Evolutionary conservation across 2,329 filamentous ascomycete species (phyloP), one percentile per base, ranked within the genome.

Genomic region (Nemania bipapillata): DNA sequence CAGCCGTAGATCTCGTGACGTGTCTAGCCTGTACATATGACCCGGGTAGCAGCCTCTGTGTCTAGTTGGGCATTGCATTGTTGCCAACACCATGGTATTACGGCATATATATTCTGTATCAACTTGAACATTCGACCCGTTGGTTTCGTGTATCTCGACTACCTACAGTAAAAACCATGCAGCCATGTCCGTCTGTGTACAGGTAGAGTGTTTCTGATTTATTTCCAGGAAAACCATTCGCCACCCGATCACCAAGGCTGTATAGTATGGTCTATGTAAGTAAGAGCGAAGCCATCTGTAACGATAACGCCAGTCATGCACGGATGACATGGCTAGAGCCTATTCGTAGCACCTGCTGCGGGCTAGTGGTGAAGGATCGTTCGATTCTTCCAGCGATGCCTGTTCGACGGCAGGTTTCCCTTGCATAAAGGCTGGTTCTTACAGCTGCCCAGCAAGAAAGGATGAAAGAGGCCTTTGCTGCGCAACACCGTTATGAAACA

Each of bases 1-100:
- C 24, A 3, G n/a, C 52, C 52, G 30, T n/a, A 22, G 32, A 68
- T 68, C 65, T 63, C 61, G 61, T 68, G 61, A 68, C 61, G 61
- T 64, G 60, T 68, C 42, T 26, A 22, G 50, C 28, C 59, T 67
- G 65, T 64, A 45, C 30, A 47, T 59, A 65, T 45, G 60, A 50
- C 55, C 50, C 59, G 65, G 55, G 42, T 63, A 59, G 49, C 54
- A 50, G 37, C 37, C 28, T 50, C 49, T 52, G 45, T 45, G 37
- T n/a, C 64, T n/a, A 47, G n/a, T n/a, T 45, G 40, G 28, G 59
- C 37, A 55, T n/a, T 32, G 54, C 45, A 40, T 30, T 65, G 8
- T 53, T 24, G 45, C 54, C 40, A 24, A 37, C 24, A 47, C 63
- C 63, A 60, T 47, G 55, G 32, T 59, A 12, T 26, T 26, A 28